A percentile compares a stretch with the other conserved stretches of the same genome.
Conservation (phyloP, 2,329 filamentous ascomycete species). For the Ploettnerulaceae sp. region DNA sequence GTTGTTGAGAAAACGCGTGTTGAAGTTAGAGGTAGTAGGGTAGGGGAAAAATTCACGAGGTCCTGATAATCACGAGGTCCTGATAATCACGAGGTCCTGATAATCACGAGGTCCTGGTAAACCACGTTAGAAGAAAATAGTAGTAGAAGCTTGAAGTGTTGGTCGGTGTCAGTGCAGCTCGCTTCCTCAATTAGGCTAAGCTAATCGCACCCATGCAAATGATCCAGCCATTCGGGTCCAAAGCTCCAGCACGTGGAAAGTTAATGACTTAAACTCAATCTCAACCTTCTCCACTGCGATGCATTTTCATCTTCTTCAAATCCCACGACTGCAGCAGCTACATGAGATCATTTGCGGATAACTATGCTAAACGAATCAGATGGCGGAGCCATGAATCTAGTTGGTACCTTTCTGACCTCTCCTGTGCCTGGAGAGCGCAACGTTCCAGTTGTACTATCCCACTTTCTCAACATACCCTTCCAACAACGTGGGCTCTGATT, state of each 20-base stretch:
- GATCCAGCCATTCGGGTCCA: neutral
- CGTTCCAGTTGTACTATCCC: slow-evolving; percentile 13
- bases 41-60: no score
- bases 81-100: no score
- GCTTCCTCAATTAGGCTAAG: no score
- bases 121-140: no score
- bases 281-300: neutral
- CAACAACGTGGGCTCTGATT: slow-evolving; percentile 10
- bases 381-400: neutral
- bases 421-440: no score
- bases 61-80: no score
- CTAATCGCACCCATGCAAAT: no score
- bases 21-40: no score
- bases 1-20: no score
- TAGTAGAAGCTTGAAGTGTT: no score
- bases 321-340: neutral
- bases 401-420: neutral
- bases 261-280: neutral
- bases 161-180: no score
- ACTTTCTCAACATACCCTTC: slow-evolving; percentile 5
- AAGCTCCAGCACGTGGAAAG: neutral
- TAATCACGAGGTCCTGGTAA: no score
- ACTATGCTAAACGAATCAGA: neutral
- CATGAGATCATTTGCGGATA: neutral
- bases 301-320: neutral